Percentiles rank a stretch among this genome's conserved stretches.
Evolutionary conservation across 306 rosid species (phyloP).

Genomic region (Castanea crenata): DNA sequence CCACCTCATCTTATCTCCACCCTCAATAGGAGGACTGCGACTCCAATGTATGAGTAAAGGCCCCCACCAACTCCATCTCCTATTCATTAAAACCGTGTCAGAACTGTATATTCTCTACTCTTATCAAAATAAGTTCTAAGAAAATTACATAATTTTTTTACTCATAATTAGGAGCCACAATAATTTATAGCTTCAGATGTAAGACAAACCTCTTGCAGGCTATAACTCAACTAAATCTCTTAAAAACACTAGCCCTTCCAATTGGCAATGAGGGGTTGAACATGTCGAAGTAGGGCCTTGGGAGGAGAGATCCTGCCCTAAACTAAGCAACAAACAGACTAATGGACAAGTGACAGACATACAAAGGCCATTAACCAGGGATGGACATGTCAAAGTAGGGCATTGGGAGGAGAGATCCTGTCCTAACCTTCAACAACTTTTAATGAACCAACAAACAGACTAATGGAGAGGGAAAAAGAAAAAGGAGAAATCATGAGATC

Average conservation of each 20-base stretch:
- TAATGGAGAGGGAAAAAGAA: not conserved
- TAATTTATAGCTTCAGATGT: not conserved
- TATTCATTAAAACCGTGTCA: too few species aligned
- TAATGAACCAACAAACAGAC: not conserved
- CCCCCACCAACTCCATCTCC: too few species aligned
- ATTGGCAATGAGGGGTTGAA: not conserved
- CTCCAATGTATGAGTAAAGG: too few species aligned
- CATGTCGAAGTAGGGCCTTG: not conserved
- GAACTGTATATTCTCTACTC: not conserved
- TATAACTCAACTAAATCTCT: not conserved
- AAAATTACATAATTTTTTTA: not conserved
- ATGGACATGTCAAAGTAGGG: not conserved
- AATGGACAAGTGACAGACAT: not conserved
- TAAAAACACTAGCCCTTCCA: not conserved
- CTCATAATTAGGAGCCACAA: not conserved
- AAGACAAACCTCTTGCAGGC: not conserved
- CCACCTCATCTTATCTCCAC: too few species aligned
- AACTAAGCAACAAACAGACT: not conserved
- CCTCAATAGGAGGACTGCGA: too few species aligned
- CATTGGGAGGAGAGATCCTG: not conserved
- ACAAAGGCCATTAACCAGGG: not conserved
- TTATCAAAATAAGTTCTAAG: slow-evolving; percentile 11
- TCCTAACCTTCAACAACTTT: not conserved
- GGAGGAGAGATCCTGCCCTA: not conserved
- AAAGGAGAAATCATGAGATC: not conserved